Conservation (phyloP, 768 basidiomycete species). For the Tremella mesenterica region DNA sequence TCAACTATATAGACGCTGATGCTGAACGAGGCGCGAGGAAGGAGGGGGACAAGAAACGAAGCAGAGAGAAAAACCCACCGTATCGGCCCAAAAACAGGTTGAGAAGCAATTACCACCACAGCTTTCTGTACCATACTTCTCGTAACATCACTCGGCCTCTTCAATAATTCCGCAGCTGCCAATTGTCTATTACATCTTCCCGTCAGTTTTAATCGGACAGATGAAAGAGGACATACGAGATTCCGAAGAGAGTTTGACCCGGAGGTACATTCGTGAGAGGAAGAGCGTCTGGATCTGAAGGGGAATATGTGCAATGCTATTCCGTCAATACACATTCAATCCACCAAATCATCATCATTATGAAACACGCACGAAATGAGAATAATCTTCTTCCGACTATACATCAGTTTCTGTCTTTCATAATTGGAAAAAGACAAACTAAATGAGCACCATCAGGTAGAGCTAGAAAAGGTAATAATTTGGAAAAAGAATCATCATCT, state of each 20-base stretch:
- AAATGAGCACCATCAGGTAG: conserved; percentile 95
- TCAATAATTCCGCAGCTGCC: conserved; percentile 63
- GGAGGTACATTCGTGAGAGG: conserved; percentile 32
- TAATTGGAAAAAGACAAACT: conserved; percentile 45
- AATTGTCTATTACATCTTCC: conserved; percentile 90
- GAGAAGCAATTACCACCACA: conserved; percentile 74
- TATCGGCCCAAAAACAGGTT: conserved; percentile 63
- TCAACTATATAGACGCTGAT: too few relatives aligned
- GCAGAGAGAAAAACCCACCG: conserved; percentile 49
- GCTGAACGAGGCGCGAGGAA: too few relatives aligned
- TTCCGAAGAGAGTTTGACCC: conserved; percentile 77
- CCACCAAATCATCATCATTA: background rate
- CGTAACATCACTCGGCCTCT: conserved; percentile 70
- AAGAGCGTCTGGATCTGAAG: conserved; percentile 9
- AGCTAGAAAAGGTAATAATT: conserved; percentile 86
- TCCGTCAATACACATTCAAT: background rate
- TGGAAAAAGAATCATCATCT: conserved; percentile 70
- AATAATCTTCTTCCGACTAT: conserved; percentile 85
- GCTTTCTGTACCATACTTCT: conserved; percentile 96
- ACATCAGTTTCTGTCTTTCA: conserved; percentile 1
- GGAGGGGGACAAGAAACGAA: background rate
- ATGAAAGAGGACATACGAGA: conserved; percentile 58
- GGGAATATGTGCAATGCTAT: conserved; percentile 41
- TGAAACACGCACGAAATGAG: conserved; percentile 58
- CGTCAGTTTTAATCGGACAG: background rate